Evolutionary conservation across 2,329 filamentous ascomycete genomes (phyloP), one percentile per base, ranked within the genome.

Genomic region (Coniochaeta ligniaria): DNA sequence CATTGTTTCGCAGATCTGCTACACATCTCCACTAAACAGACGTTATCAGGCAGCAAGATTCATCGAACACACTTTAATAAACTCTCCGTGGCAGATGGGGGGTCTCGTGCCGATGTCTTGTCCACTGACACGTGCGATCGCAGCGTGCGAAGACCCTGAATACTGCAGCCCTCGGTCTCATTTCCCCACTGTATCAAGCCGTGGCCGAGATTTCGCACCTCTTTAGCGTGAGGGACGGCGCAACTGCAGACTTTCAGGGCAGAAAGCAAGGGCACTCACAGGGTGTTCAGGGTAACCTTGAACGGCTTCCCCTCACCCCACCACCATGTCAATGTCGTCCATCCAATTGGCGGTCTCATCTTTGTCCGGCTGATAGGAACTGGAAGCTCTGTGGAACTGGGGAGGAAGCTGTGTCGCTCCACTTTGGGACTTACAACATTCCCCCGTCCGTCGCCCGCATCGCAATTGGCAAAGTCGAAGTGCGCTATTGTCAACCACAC

Each of bases 281-380:
- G 8, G 22, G 24, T 24, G 22, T 5, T 52, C 47, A 52, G 47
- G 47, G 47, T 52, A 52, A 52, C 47, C 47, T 52, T 52, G 47
- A 22, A 52, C 47, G 47, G 47, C 47, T 31, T 52, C 47, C 47
- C 47, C 47, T 52, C 47, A 52, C 47, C 47, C 47, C 47, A 52
- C 47, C 47, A 28, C 22, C 11, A 8, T 9, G 24, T 52, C 47
- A 24, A 52, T 52, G 47, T n/a, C 47, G 14, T 31, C 47, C 47
- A 31, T 31, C 47, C 47, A 52, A 52, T 52, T 31, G 47, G 47
- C 47, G 47, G n/a, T 4, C 24, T 31, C 14, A 12, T 52, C 47
- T 52, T 52, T 52, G 47, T 52, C 47, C 47, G 47, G 47, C 47
- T 52, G 47, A 52, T 52, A 52, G 47, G 22, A 52, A 52, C 47